Base-by-base conservation (phyloP, 2,329 filamentous ascomycete species). In the Bisporella sp. region DNA sequence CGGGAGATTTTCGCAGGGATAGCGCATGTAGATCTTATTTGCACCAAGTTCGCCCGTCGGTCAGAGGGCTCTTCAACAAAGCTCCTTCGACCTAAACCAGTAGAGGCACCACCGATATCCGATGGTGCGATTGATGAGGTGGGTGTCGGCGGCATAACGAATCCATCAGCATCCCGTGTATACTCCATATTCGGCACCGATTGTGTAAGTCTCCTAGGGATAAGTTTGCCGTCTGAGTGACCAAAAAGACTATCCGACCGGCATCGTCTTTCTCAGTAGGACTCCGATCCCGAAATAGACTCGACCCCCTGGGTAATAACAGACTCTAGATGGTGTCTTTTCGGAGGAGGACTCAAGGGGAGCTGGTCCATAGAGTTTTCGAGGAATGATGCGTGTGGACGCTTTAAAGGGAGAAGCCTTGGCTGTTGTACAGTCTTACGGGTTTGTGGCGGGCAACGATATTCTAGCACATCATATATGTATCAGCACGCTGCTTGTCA, bases 11-110 rank as follows among this genome's bases (percentile, higher is more conserved):
- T 61, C 55, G 45, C 37, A 41, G 13, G 29, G 42, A 45, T 9
- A 32, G 11, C 51, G 57, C 29, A 61, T 46, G 31, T 54, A 56
- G 46, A 61, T 59, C 45, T 57, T 51, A 29, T 39, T 39, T 39
- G 9, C 35, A 39, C 35, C 35, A 39, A 39, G 35, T 39, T 39
- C 9, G 9, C 13, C 9, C 13, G 9, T 13, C 35, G 35, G 35
- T 39, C 2, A 13, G 3, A 39, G 3, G 3, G 35, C 9, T 11
- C 35, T 3, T 39, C 35, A 39, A 39, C 35, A 13, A 39, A 3
- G 21, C 21, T 21, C 21, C 21, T 21, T 21, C 21, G 21, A 21
- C 21, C 21, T 21, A 21, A 21, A 21, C 21, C 21, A 21, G 21
- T 21, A 21, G 3, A 21, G 3, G 21, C 21, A 21, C 21, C 21